Conservation (phyloP, 441 rosid genomes). For the Rhodomyrtus psidioides region DNA sequence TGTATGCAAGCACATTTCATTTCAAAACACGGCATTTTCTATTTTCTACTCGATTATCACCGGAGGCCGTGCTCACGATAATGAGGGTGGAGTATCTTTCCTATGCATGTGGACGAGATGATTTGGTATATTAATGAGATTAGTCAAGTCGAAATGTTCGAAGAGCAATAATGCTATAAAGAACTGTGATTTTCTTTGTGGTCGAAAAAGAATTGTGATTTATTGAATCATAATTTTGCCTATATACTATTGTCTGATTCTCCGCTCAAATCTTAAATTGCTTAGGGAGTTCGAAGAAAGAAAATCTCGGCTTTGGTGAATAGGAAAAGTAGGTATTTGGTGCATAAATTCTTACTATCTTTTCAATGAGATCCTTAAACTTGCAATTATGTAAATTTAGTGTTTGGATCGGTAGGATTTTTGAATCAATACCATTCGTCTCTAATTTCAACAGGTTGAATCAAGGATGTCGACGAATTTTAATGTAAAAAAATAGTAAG, state of each 20-base stretch:
- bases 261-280: background rate
- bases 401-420: background rate
- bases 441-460: background rate
- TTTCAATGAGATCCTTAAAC: accelerated
- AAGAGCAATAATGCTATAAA: background rate
- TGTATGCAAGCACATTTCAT: background rate
- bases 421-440: background rate
- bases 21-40: background rate
- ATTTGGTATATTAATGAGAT: background rate
- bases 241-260: accelerated
- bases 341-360: accelerated
- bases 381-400: background rate
- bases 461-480: background rate
- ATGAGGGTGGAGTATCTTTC: background rate
- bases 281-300: background rate
- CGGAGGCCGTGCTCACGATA: background rate
- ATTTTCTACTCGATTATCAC: background rate
- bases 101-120: background rate
- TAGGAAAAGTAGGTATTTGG: background rate
- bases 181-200: accelerated
- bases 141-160: background rate
- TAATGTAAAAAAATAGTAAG: accelerated
- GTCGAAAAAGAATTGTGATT: background rate
- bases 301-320: background rate
- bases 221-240: background rate